Conservation (phyloP, 805 yeast genomes). For the Pichia cabralensis region DNA sequence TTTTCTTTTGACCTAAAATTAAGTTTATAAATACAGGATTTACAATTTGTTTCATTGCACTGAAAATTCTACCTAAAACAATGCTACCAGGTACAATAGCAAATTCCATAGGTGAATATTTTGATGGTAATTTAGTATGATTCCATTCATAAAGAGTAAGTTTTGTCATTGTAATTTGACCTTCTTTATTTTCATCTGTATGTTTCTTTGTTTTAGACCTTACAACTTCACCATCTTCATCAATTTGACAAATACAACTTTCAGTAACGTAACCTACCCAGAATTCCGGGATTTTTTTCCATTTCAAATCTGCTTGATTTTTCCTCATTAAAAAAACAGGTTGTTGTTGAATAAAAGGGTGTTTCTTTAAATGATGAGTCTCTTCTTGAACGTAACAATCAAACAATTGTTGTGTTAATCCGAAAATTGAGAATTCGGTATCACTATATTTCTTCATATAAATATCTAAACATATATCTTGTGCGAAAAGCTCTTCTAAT, state of each 20-base stretch:
- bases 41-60: conserved; percentile 52
- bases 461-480: conserved; percentile 36
- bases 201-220: conserved; percentile 2
- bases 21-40: conserved; percentile 37
- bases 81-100: conserved; percentile 50
- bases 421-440: conserved; percentile 34
- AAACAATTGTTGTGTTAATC: conserved; percentile 36
- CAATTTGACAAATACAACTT: conserved; percentile 18
- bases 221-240: conserved; percentile 11
- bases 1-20: conserved; percentile 20
- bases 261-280: conserved; percentile 47
- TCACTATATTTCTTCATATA: too few relatives aligned
- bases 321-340: conserved; percentile 39
- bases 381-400: conserved; percentile 39
- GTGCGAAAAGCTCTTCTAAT: conserved; percentile 47
- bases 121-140: conserved; percentile 19
- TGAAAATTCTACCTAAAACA: conserved; percentile 50
- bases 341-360: conserved; percentile 51
- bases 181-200: conserved; percentile 1
- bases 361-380: conserved; percentile 40
- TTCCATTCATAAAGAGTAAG: conserved; percentile 55
- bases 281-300: conserved; percentile 24
- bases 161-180: conserved; percentile 26
- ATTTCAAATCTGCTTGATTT: conserved; percentile 30
- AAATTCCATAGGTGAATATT: conserved; percentile 20